Conservation (phyloP, 495 filamentous ascomycete genomes). For the Pseudevernia furfuracea region DNA sequence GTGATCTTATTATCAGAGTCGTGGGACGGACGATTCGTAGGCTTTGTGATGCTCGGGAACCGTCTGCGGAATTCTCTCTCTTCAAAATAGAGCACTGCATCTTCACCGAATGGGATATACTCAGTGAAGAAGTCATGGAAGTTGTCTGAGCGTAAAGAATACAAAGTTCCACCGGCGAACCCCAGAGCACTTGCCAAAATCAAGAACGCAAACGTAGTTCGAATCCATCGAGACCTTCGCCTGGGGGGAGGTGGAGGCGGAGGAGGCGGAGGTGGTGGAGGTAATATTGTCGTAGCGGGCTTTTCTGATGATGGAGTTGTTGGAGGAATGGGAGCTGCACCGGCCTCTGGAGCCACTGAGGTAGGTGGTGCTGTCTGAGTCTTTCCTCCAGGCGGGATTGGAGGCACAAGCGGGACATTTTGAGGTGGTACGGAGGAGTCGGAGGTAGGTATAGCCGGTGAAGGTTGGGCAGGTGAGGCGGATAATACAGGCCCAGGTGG, state of each 20-base stretch:
- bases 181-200: conserved; percentile 63
- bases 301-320: conserved; percentile 12
- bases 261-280: conserved; percentile 39
- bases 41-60: conserved; percentile 65
- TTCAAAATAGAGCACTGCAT: conserved; percentile 93
- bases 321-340: conserved; percentile 13
- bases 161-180: conserved; percentile 83
- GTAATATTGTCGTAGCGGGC: conserved; percentile 26
- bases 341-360: conserved; percentile 29
- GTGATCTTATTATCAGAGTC: conserved; percentile 64
- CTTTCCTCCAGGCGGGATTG: conserved; percentile 43
- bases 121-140: conserved; percentile 99
- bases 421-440: conserved; percentile 50
- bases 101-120: conserved; percentile 90
- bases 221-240: conserved; percentile 68
- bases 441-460: conserved; percentile 40
- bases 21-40: conserved; percentile 40
- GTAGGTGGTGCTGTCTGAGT: conserved; percentile 37
- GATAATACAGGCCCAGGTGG: conserved; percentile 35
- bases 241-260: conserved; percentile 37
- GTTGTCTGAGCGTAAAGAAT: conserved; percentile 87
- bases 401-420: conserved; percentile 53
- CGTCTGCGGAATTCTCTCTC: conserved; percentile 88
- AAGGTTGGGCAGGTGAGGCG: conserved; percentile 27
- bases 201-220: conserved; percentile 64